A percentile compares a stretch with the other conserved stretches of the same genome.
These are phyloP conservation scores for Silene vulgaris DNA, from an alignment of 179 eudicot genomes.

Conservation along the genomic window DNA sequence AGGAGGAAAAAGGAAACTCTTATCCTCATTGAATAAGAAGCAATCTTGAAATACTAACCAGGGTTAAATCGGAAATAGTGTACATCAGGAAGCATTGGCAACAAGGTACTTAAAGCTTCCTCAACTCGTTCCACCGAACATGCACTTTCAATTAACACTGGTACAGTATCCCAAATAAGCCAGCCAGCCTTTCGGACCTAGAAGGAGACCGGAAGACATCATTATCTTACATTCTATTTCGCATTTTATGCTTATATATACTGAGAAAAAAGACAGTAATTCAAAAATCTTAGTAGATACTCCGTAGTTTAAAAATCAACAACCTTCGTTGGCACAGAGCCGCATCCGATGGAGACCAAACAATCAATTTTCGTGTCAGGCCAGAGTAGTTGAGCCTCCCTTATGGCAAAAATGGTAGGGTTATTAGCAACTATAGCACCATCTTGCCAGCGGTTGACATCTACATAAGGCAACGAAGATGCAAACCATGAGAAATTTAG, in stretches of 20 bases:
- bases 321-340: slow-evolving; percentile 95
- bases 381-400: slow-evolving; percentile 98
- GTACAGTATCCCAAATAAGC: slow-evolving; percentile 95
- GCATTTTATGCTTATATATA: not conserved
- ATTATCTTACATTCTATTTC: not conserved
- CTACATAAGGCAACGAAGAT: slow-evolving; percentile 35
- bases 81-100: slow-evolving; percentile 93
- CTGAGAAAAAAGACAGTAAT: not conserved
- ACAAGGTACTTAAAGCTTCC: slow-evolving; percentile 83
- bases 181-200: slow-evolving; percentile 89
- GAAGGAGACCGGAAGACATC: not conserved
- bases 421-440: slow-evolving; percentile 99
- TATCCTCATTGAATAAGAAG: not conserved
- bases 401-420: slow-evolving; percentile 92
- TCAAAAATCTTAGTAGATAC: not conserved
- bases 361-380: slow-evolving; percentile 92
- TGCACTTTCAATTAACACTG: slow-evolving; percentile 94
- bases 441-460: slow-evolving; percentile 91
- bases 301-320: not conserved
- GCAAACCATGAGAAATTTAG: slow-evolving; percentile 7
- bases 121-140: slow-evolving; percentile 95
- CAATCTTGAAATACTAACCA: slow-evolving; percentile 40
- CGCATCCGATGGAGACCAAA: slow-evolving; percentile 91
- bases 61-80: slow-evolving; percentile 93
- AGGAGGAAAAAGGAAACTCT: not conserved